Evolutionary conservation across 176 grass and related monocot species (phyloP), one percentile per base, ranked within the genome.

Genomic region (Neostapfia colusana): DNA sequence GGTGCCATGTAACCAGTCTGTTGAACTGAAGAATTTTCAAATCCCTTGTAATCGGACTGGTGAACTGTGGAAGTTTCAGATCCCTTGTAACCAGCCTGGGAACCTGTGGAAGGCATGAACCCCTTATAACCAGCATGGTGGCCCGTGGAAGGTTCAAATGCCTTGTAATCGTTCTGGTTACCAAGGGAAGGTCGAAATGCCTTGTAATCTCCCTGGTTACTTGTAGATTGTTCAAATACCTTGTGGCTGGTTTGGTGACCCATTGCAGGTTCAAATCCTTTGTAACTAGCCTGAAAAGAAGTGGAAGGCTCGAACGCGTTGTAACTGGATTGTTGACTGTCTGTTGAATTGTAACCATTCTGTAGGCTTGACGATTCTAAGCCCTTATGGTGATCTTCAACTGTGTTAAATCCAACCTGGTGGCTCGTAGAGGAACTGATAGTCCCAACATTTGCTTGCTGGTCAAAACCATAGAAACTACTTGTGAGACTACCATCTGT

Each of bases 401-500:
- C 70, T 25, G 78, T 45, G 49, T 28, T 88, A 66, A 85, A 81
- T 28, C 73, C 51, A 73, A 65, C 63, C n/a, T 84, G 69, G 57
- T 41, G 76, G 81, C 63, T 74, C 11, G 63, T 39, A 23, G 73
- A 75, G 58, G 67, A 56, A 24, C 13, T 84, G 37, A 46, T 26
- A 78, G 63, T 34, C 74, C 70, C 70, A 0, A 55, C 44, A 56
- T 39, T 80, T 17, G 65, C 39, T 41, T 65, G 73, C 46, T 78
- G 79, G 63, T 77, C 74, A 67, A 67, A 79, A 59, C 74, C 65
- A 37, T 92, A 83, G 13, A 83, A 88, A 69, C 85, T 88, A 75
- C 73, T 31, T 36, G 82, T 26, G 50, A 81, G 79, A 64, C 86
- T 76, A 27, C 75, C 86, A 48, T 69, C 81, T 10, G 74, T 26